Percentiles rank a stretch among this genome's conserved stretches.
Evolutionary conservation across 495 filamentous ascomycete species (phyloP).

Genomic region (Penicillium silybi): DNA sequence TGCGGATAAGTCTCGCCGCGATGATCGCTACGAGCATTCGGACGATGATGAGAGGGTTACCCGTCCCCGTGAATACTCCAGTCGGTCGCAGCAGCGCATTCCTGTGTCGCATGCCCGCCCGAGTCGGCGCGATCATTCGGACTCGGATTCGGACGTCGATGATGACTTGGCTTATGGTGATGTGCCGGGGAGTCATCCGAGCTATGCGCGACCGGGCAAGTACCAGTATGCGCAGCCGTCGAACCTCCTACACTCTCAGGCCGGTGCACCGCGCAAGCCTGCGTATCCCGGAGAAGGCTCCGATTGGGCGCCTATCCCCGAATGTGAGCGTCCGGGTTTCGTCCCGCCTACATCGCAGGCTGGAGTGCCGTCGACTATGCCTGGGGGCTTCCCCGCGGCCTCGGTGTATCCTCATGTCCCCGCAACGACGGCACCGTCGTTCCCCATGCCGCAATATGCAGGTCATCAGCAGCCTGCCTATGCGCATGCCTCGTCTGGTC

Average conservation of each 20-base stretch:
- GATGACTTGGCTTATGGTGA: slow-evolving; percentile 41
- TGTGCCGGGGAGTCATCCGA: slow-evolving; percentile 30
- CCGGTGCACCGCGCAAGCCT: slow-evolving; percentile 15
- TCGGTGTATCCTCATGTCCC: slow-evolving; percentile 21
- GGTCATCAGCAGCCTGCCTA: slow-evolving; percentile 19
- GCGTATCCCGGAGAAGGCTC: slow-evolving; percentile 13
- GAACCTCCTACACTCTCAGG: slow-evolving; percentile 25
- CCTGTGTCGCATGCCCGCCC: slow-evolving; percentile 25
- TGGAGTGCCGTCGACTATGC: slow-evolving; percentile 27
- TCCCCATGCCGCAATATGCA: slow-evolving; percentile 27
- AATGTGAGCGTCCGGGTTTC: slow-evolving; percentile 40
- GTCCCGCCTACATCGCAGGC: slow-evolving; percentile 37
- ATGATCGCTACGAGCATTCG: slow-evolving; percentile 38
- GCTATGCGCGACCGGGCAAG: slow-evolving; percentile 47
- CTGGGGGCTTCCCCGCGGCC: slow-evolving; percentile 36
- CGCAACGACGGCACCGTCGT: slow-evolving; percentile 18
- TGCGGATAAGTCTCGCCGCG: slow-evolving; percentile 22
- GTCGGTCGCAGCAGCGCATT: slow-evolving; percentile 19
- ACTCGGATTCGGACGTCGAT: slow-evolving; percentile 37
- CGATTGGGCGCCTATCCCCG: slow-evolving; percentile 38
- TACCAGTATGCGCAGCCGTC: slow-evolving; percentile 48
- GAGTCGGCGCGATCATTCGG: slow-evolving; percentile 33
- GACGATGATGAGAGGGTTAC: slow-evolving; percentile 24
- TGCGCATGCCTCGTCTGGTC: slow-evolving; percentile 3
- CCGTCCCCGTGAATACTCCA: slow-evolving; percentile 15